Evolutionary conservation across 306 rosid genomes (phyloP), one percentile per base, ranked within the genome.

Genomic region (Canavalia ensiformis): DNA sequence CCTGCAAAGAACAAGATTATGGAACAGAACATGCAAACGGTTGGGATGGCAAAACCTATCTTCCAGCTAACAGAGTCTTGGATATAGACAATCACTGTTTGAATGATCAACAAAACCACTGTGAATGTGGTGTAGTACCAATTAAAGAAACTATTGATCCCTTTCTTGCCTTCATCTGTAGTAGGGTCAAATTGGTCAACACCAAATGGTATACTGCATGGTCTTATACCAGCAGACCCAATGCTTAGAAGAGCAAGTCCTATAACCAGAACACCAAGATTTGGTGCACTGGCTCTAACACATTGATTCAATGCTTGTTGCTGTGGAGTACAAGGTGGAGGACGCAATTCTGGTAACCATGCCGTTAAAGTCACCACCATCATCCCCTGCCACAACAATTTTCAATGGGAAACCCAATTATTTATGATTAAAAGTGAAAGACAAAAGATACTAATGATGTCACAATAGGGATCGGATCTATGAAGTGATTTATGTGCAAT

Each of bases 141-240:
- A 45, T 94, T 94, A 12, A 91, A 92, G 78, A 85, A 92, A 82
- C 97, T 91, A 4, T 77, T 81, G 44, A 88, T 84, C 31, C 94
- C 93, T 82, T 85, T 84, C 33, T 86, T 82, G 1, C 98, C 98
- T 78, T 87, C 84, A 0, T 84, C 87, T 0, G 97, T 90, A 1
- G 90, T 62, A 1, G 89, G 83, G 8, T 94, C 97, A 28, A 94
- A 94, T 45, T 92, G 99, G 34, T 95, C 97, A 0, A 91, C 88
- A 0, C 97, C 97, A 78, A 95, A 92, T 0, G 99, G 94, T n/a
- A 91, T 83, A 11, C 95, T 91, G 28, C 99, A 95, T n/a, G 97
- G 97, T 31, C 92, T 75, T 69, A 95, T 88, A 3, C 99, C 97
- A 2, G 86, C 93, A 1, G 88, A 62, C 1, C 99, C 97, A 8